Base-by-base conservation (phyloP, 1,139 yeast genomes). In the Eremothecium gossypii region DNA sequence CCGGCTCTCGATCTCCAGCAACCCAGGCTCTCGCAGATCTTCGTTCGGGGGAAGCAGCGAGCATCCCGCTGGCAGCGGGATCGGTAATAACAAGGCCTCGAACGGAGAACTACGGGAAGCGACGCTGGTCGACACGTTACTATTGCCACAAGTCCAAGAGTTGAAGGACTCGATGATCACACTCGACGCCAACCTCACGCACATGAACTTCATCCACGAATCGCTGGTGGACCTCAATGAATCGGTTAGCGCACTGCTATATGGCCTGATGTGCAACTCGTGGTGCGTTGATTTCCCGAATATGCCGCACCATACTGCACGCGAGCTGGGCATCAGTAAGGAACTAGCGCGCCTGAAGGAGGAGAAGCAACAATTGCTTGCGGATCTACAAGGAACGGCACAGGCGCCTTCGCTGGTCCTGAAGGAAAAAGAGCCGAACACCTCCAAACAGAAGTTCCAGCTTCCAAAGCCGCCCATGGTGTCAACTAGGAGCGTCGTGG, bases 231-330 rank as follows among this genome's bases (percentile, higher is more conserved):
- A 74, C 36, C 71, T 79, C 54, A 79, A 79, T 55, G 85, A 79
- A 55, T 73, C 82, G 1, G 70, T 79, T 52, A 76, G 82, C 8
- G 68, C 81, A 34, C 71, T 79, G 38, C 59, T 78, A 41, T 78
- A 77, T 52, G 85, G 86, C 5, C 57, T 79, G 41, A 70, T 74
- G 49, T 73, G 77, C 52, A 77, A 79, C 43, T 77, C 80, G 61
- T 78, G 82, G 77, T 78, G 84, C 60, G 76, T 76, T 27, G 79
- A 75, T 52, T 76, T 77, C 38, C 63, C 67, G 2, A 53, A 53
- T 29, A 45, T 55, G 12, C 55, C 62, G 11, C 51, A 47, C 32
- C 54, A 57, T 40, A 48, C 55, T 1, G 51, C 51, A 13, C 51
- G 48, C 14, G 61, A 60, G 39, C 33, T 58, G 30, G 42, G 44